phyloP scores from a whole-genome alignment of 2,329 filamentous ascomycete species.

The Chalara sp. region DNA sequence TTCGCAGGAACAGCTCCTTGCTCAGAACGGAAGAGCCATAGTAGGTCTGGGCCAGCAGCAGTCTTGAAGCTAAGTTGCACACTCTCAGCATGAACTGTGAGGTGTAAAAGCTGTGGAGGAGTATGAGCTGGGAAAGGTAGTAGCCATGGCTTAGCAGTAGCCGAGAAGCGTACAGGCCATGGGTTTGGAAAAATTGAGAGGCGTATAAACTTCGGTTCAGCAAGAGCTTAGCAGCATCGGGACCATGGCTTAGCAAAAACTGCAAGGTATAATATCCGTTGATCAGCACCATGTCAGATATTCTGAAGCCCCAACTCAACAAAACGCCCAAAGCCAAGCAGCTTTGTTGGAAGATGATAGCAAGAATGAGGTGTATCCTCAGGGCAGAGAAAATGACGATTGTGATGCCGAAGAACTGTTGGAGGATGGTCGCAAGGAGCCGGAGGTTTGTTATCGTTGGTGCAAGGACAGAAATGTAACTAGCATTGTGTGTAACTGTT shows the following conservation, averaged over 20 bases:
- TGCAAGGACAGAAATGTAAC: constrained; percentile 7
- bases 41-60: constrained; percentile 8
- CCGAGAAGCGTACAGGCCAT: no score
- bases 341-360: no score
- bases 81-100: not conserved
- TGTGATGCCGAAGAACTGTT: constrained; percentile 13
- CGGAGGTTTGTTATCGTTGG: constrained; percentile 11
- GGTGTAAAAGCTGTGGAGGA: constrained; percentile 13
- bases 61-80: no score
- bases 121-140: constrained; percentile 13
- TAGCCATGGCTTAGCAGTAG: constrained; percentile 4
- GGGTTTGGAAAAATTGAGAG: no score
- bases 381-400: constrained; percentile 8
- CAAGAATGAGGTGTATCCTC: no score
- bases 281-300: no score
- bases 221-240: no score
- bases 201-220: no score
- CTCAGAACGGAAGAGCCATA: constrained; percentile 2
- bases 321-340: no score
- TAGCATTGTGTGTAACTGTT: not conserved
- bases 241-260: no score
- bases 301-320: no score
- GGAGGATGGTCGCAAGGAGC: constrained; percentile 9
- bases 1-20: not conserved
- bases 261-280: no score